These are phyloP conservation scores for Xylariaceae sp. DNA, from an alignment of 2,329 filamentous ascomycete genomes.

Conservation along the genomic window DNA sequence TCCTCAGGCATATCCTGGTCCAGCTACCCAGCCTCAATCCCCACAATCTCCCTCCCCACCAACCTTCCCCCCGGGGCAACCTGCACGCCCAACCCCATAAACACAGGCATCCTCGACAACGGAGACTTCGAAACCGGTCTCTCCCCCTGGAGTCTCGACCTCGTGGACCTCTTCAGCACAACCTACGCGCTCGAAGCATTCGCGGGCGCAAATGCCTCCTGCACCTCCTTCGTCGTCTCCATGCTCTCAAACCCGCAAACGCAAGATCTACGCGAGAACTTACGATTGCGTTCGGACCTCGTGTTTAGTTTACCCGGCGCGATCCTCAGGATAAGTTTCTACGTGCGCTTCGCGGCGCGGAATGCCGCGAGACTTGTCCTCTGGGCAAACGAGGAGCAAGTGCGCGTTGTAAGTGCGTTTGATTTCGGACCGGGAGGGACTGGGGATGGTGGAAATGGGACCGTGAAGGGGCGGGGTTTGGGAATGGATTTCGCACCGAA, in stretches of 20 bases:
- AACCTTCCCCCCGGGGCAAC: conserved; percentile 1
- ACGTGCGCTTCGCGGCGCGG: conserved; percentile 18
- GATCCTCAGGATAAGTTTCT: conserved; percentile 21
- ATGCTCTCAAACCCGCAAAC: conserved; percentile 25
- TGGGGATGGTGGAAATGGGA: background rate
- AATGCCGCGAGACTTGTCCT: conserved; percentile 35
- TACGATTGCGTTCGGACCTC: conserved; percentile 22
- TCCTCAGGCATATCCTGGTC: background rate
- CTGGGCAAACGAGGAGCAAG: conserved; percentile 36
- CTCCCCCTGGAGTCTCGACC: conserved; percentile 28
- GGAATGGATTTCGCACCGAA: too few species aligned
- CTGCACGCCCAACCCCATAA: conserved; percentile 7
- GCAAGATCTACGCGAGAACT: conserved; percentile 22
- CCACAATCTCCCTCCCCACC: background rate
- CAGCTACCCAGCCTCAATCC: background rate
- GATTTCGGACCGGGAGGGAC: conserved; percentile 8
- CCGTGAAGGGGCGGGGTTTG: too few species aligned
- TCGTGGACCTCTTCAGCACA: conserved; percentile 27
- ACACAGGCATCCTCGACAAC: conserved; percentile 22
- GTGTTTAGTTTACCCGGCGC: conserved; percentile 15
- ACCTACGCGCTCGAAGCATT: conserved; percentile 16
- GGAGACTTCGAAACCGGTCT: conserved; percentile 28
- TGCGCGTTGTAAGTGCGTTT: conserved; percentile 3
- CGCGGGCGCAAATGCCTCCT: conserved; percentile 22
- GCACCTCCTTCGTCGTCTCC: conserved; percentile 23